phyloP scores from a whole-genome alignment of 2,329 filamentous ascomycete species.

The Fusarium euwallaceae region DNA sequence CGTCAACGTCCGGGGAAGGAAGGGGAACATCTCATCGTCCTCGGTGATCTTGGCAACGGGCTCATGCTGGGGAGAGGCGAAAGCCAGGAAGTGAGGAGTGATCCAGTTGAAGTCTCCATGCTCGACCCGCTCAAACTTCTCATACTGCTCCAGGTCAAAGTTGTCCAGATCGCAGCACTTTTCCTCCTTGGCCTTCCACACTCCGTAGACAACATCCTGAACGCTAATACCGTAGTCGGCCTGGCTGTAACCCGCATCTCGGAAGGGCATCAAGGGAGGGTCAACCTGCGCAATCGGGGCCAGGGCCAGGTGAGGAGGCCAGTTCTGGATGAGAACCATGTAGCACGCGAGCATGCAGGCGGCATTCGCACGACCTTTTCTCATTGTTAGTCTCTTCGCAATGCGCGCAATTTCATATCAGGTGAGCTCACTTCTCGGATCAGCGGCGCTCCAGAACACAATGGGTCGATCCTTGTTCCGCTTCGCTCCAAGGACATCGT shows the following conservation, averaged over 20 bases:
- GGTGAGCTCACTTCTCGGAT: slow-evolving; percentile 81
- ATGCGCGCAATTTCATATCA: slow-evolving; percentile 4
- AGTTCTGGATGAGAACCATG: slow-evolving; percentile 98
- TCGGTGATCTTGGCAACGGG: slow-evolving; percentile 80
- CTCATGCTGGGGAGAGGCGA: slow-evolving; percentile 91
- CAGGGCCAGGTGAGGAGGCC: slow-evolving; percentile 95
- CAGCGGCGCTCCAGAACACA: slow-evolving; percentile 95
- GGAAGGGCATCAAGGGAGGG: slow-evolving; percentile 97
- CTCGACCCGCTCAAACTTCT: slow-evolving; percentile 94
- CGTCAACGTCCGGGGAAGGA: slow-evolving; percentile 80
- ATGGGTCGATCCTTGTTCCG: slow-evolving; percentile 91
- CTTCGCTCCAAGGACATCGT: slow-evolving; percentile 92
- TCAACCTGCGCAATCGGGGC: slow-evolving; percentile 97
- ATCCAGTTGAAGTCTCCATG: slow-evolving; percentile 99
- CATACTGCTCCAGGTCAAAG: slow-evolving; percentile 97
- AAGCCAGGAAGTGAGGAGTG: slow-evolving; percentile 93
- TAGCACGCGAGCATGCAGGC: slow-evolving; percentile 96
- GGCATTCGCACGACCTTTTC: slow-evolving; percentile 85
- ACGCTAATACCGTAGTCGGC: slow-evolving; percentile 96
- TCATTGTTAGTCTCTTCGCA: slow-evolving; percentile 27
- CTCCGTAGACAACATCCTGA: slow-evolving; percentile 97
- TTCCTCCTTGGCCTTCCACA: slow-evolving; percentile 99
- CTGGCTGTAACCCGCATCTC: slow-evolving; percentile 97
- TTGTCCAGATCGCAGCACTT: slow-evolving; percentile 90
- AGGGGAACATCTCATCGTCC: slow-evolving; percentile 79